Conservation (phyloP, 2,329 filamentous ascomycete species). For the Aspergillus sp. region DNA sequence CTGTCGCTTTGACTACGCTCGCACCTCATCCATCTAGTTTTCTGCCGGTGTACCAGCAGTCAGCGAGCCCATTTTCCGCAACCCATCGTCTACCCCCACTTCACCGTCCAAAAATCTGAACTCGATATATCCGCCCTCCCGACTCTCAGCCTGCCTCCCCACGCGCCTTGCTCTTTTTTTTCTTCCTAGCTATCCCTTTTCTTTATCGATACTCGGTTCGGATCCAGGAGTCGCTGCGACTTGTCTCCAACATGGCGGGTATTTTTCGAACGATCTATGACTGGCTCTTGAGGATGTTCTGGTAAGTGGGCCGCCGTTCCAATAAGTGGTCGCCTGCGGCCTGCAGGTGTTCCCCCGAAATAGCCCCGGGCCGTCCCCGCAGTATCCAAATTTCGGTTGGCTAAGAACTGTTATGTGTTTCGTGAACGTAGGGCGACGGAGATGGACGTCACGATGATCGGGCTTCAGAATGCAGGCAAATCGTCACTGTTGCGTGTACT, state of each 20-base stretch:
- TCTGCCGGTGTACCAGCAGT: conserved; percentile 13
- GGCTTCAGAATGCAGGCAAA: conserved; percentile 96
- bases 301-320: conserved; percentile 60
- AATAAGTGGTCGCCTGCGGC: conserved; percentile 18
- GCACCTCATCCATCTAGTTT: conserved; percentile 15
- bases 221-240: neutral
- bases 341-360: conserved; percentile 23
- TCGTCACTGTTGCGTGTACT: conserved; percentile 91
- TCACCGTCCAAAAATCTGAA: conserved; percentile 20
- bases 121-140: conserved; percentile 18
- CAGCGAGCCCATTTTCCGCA: conserved; percentile 15
- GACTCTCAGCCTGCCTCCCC: conserved; percentile 4
- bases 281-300: conserved; percentile 97
- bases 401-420: conserved; percentile 18
- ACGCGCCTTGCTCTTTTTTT: neutral
- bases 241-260: conserved; percentile 67
- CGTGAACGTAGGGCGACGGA: conserved; percentile 76
- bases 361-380: conserved; percentile 36
- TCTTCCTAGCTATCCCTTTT: neutral
- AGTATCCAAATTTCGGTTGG: conserved; percentile 23
- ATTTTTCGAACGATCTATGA: conserved; percentile 95
- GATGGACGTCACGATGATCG: conserved; percentile 99
- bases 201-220: conserved; percentile 11
- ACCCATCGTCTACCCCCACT: conserved; percentile 20
- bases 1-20: conserved; percentile 16